phyloP scores from a whole-genome alignment of 768 basidiomycete species.

The Albatrellus ellisii region DNA sequence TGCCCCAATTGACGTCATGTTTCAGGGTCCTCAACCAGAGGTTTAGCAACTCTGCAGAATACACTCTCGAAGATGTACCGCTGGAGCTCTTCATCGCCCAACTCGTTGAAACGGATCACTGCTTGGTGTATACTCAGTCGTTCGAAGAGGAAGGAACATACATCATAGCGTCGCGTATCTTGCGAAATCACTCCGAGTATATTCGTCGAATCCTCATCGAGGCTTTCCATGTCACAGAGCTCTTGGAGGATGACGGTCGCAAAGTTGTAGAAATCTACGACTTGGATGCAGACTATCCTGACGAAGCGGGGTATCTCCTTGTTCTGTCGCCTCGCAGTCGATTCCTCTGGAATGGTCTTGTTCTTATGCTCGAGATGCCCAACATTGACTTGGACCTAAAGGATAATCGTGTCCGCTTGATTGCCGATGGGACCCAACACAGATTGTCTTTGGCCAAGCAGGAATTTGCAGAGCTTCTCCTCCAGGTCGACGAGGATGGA shows the following conservation, averaged over 20 bases:
- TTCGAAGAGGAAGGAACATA: slow-evolving; percentile 90
- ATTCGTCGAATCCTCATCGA: slow-evolving; percentile 74
- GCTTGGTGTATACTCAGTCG: slow-evolving; percentile 81
- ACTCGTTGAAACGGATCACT: slow-evolving; percentile 77
- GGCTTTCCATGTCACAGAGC: slow-evolving; percentile 70
- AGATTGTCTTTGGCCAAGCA: slow-evolving; percentile 69
- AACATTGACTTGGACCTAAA: slow-evolving; percentile 71
- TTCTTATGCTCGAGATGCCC: slow-evolving; percentile 65
- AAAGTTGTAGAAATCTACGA: slow-evolving; percentile 27
- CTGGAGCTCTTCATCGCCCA: slow-evolving; percentile 70
- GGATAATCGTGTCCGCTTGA: slow-evolving; percentile 81
- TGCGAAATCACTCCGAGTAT: slow-evolving; percentile 63
- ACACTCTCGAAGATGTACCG: slow-evolving; percentile 59
- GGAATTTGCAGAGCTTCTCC: slow-evolving; percentile 54
- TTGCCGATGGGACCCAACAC: slow-evolving; percentile 80
- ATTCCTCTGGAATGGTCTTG: slow-evolving; percentile 88
- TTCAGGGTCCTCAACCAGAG: slow-evolving; percentile 62
- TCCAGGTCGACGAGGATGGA: slow-evolving; percentile 52
- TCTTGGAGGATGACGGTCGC: slow-evolving; percentile 38
- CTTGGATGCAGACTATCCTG: slow-evolving; percentile 39
- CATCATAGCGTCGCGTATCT: slow-evolving; percentile 66
- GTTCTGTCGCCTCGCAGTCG: slow-evolving; percentile 73
- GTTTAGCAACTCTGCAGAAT: slow-evolving; percentile 91
- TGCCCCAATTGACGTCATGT: slow-evolving; percentile 6
- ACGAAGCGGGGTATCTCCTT: slow-evolving; percentile 63